Evolutionary conservation across 2,329 filamentous ascomycete species (phyloP), one percentile per base, ranked within the genome.

Genomic region (Ophiostoma novo-ulmi): DNA sequence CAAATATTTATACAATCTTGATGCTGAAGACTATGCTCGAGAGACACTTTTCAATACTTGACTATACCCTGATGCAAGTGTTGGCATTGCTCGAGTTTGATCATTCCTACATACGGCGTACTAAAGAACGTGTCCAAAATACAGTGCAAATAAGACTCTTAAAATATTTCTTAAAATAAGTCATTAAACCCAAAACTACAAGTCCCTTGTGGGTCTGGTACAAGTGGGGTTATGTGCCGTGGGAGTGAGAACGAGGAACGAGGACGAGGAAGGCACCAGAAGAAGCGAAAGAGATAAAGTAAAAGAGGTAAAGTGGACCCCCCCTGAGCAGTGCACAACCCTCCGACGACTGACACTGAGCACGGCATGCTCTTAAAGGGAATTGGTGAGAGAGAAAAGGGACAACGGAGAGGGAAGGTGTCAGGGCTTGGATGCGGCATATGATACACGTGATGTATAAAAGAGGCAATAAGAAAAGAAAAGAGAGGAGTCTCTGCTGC

Each of bases 221-320:
- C 67, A 58, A 58, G 48, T 65, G 65, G 63, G 36, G 36, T n/a
- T 5, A 64, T 65, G 35, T 65, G 52, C 38, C 26, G 58, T 63
- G 22, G 52, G 48, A 58, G n/a, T 58, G 52, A 58, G 52, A 58
- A 20, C 17, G 44, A 26, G 52, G 17, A 22, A 58, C 52, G 22
- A 64, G 26, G 36, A 48, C 39, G 55, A 68, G 26, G 66, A 65
- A 41, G 36, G 61, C 31, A 65, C n/a, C 11, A 61, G 55, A 61
- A 61, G 22, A 26, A 61, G 48, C 14, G n/a, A 48, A 22, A 8
- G 52, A 22, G 52, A 55, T 10, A 11, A 26, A 55, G n/a, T 55
- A 22, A 22, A 44, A 55, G 48, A 55, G n/a, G 48, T 55, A 55
- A 58, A 63, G 58, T 63, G 58, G 58, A 63, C 5, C 58, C 58